Conservation (phyloP, 225 moss, liverwort and hornwort genomes). For the Rhytidiadelphus loreus region DNA sequence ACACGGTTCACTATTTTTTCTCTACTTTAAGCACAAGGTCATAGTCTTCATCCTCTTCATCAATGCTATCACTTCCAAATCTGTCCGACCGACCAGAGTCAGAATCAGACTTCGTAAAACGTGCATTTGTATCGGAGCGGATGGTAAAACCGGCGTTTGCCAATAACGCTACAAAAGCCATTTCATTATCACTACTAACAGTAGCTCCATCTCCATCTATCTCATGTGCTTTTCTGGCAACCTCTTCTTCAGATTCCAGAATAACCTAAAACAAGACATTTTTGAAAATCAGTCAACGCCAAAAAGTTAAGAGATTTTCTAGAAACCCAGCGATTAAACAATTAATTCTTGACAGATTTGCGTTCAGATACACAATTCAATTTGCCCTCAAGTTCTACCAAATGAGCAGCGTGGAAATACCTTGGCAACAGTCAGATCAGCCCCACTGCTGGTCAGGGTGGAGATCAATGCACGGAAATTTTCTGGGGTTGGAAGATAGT, state of each 20-base stretch:
- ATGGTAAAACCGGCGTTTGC: slow-evolving; percentile 38
- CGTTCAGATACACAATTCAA: neutral
- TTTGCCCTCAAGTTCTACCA: neutral
- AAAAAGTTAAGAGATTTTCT: neutral
- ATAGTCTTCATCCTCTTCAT: slow-evolving; percentile 25
- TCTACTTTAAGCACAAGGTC: slow-evolving; percentile 16
- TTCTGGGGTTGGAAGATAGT: slow-evolving; percentile 81
- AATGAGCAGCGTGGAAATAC: slow-evolving; percentile 17
- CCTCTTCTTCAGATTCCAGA: slow-evolving; percentile 44
- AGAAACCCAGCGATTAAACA: neutral
- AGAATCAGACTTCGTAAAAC: slow-evolving; percentile 3
- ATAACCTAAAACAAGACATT: slow-evolving; percentile 13
- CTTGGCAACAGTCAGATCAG: slow-evolving; percentile 81
- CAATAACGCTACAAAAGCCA: slow-evolving; percentile 33
- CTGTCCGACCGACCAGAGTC: neutral
- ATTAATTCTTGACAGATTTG: neutral
- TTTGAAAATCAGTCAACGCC: neutral
- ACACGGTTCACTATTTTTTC: neutral
- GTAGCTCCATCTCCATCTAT: neutral
- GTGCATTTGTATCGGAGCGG: slow-evolving; percentile 13
- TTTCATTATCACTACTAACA: slow-evolving; percentile 11
- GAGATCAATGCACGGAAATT: slow-evolving; percentile 59
- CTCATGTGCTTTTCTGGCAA: slow-evolving; percentile 5
- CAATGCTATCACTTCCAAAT: neutral
- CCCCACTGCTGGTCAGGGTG: slow-evolving; percentile 54